Conservation (phyloP, 1,139 yeast species). For the Pichia sp. region DNA sequence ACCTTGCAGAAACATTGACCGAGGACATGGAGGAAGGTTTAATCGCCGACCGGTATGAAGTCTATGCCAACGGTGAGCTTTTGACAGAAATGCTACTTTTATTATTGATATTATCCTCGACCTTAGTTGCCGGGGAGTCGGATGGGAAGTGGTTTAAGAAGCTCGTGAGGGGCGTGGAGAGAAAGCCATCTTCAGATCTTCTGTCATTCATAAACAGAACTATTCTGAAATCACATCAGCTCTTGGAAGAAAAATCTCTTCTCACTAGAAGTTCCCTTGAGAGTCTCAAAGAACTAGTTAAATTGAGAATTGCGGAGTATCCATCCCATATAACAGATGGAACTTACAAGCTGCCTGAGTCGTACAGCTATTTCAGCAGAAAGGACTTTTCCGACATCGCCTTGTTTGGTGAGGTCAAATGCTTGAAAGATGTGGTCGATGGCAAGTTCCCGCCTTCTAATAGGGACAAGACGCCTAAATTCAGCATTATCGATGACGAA, state of each 20-base stretch:
- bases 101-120: conserved; percentile 47
- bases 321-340: conserved; percentile 30
- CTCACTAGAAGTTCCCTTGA: conserved; percentile 35
- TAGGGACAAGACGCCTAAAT: conserved; percentile 17
- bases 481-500: conserved; percentile 48
- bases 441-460: conserved; percentile 19
- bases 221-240: conserved; percentile 44
- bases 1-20: conserved; percentile 28
- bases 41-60: conserved; percentile 58
- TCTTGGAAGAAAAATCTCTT: conserved; percentile 40
- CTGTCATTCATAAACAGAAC: conserved; percentile 40
- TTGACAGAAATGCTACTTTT: conserved; percentile 52
- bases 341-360: conserved; percentile 17
- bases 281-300: conserved; percentile 35
- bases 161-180: conserved; percentile 24
- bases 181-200: conserved; percentile 26
- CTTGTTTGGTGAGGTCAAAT: conserved; percentile 47
- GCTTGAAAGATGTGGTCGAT: conserved; percentile 33
- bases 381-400: conserved; percentile 51
- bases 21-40: conserved; percentile 42
- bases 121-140: conserved; percentile 36
- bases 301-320: conserved; percentile 39
- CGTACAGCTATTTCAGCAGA: conserved; percentile 25
- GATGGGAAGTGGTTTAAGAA: conserved; percentile 33
- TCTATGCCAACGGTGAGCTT: conserved; percentile 53